These are phyloP conservation scores for Elymus sibiricus DNA, from an alignment of 176 grass and related monocot genomes.

Conservation along the genomic window DNA sequence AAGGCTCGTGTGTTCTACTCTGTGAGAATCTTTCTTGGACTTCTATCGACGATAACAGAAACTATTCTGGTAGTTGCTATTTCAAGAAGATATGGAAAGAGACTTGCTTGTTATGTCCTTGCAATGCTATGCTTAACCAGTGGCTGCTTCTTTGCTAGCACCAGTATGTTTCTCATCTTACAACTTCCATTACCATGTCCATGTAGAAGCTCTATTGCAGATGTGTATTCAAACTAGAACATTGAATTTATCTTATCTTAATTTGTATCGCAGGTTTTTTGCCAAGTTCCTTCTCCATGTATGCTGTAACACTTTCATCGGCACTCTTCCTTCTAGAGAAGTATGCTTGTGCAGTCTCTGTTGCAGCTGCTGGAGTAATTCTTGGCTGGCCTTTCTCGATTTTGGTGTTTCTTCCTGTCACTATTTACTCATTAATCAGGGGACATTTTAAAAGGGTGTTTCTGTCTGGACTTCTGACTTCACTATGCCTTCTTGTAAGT, in stretches of 20 bases:
- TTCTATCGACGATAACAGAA: constrained; percentile 91
- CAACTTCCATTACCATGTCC: constrained; percentile 15
- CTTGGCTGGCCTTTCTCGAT: constrained; percentile 98
- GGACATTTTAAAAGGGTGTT: constrained; percentile 80
- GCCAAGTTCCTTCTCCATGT: constrained; percentile 99
- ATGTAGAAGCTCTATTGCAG: constrained; percentile 12
- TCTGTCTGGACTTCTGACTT: constrained; percentile 74
- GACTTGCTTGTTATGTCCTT: constrained; percentile 85
- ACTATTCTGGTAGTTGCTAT: constrained; percentile 81
- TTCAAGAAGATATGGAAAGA: constrained; percentile 93
- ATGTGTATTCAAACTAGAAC: neutral
- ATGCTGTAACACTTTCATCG: constrained; percentile 88
- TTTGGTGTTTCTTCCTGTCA: constrained; percentile 86
- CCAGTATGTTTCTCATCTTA: constrained; percentile 62
- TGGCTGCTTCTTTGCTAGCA: constrained; percentile 98
- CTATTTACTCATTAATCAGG: constrained; percentile 70
- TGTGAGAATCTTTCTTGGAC: constrained; percentile 94
- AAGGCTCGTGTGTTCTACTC: constrained; percentile 88
- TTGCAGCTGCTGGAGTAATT: constrained; percentile 88
- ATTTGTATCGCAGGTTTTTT: constrained; percentile 72
- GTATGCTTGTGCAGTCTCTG: constrained; percentile 63
- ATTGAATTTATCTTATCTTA: constrained; percentile 6
- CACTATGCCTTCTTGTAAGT: constrained; percentile 80
- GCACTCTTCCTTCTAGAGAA: constrained; percentile 92
- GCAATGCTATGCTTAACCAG: constrained; percentile 95